Evolutionary conservation across 345 rosid species (phyloP), one percentile per base, ranked within the genome.

Genomic region (Viola odorata): DNA sequence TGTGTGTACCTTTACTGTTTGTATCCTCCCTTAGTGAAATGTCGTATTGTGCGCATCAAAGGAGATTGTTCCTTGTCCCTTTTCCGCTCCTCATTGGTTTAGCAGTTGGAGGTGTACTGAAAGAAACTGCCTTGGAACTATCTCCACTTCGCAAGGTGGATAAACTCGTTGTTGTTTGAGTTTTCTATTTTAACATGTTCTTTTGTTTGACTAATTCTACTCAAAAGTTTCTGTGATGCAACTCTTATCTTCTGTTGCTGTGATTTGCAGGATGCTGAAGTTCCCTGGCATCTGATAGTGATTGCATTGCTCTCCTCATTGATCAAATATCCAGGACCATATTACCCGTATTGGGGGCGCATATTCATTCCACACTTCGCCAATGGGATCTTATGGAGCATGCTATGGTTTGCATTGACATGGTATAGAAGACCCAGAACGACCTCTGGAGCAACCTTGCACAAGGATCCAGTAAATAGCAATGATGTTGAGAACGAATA

Each of bases 31-130:
- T 89, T 12, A 89, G 96, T n/a, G 98, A 92, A 88, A 82, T 92
- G 96, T 92, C 98, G 53, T 92, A 89, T 47, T 87, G 96, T 80
- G 96, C 98, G 4, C 95, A 83, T 69, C 81, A 87, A 63, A 89
- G 73, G 81, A 89, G 77, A 78, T 78, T 92, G 73, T 71, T 68
- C 55, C 65, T 87, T 45, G 76, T 89, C 55, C 88, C 89, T 3
- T 60, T 87, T 67, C 96, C 96, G 0, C 69, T 92, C 17, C 79
- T 84, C 63, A 15, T 85, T 55, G 96, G 98, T 66, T 37, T 87
- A 58, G 85, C 73, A 66, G 65, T 82, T 58, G 84, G 81, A 1
- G 84, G 84, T 52, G 16, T 87, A 60, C 14, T 85, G 13, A 78
- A 71, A 51, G 89, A 82, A 54, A 77, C 88, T 11, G 80, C 83